Percentiles rank a stretch among this genome's conserved stretches.
These are phyloP conservation scores for Pseudopithomyces chartarum DNA, from an alignment of 2,329 filamentous ascomycete genomes.

Conservation along the genomic window DNA sequence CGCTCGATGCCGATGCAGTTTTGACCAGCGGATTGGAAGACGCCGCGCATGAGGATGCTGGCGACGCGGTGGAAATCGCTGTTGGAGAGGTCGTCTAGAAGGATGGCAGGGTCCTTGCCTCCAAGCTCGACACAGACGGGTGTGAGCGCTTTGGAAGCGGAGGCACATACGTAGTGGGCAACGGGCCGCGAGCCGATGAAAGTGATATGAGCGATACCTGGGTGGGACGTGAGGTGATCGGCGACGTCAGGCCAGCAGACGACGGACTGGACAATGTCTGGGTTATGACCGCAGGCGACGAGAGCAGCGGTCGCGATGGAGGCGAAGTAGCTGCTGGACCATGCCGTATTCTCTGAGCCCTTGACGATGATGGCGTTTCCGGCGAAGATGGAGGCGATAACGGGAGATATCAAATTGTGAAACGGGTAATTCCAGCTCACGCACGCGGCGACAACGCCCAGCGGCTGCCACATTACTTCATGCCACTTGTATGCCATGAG, in stretches of 20 bases:
- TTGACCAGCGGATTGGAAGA: slow-evolving; percentile 93
- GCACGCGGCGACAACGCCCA: slow-evolving; percentile 89
- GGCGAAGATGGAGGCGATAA: slow-evolving; percentile 88
- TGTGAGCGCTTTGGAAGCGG: slow-evolving; percentile 82
- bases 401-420: slow-evolving; percentile 90
- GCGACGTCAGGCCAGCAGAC: slow-evolving; percentile 88
- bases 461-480: slow-evolving; percentile 84
- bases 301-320: slow-evolving; percentile 80
- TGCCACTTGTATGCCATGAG: slow-evolving; percentile 97
- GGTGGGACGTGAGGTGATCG: slow-evolving; percentile 81
- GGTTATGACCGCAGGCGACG: slow-evolving; percentile 78
- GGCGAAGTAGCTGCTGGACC: slow-evolving; percentile 84
- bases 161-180: slow-evolving; percentile 84
- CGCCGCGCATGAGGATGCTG: slow-evolving; percentile 85
- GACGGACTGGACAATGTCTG: slow-evolving; percentile 80
- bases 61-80: slow-evolving; percentile 70
- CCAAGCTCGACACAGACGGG: slow-evolving; percentile 90
- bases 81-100: slow-evolving; percentile 78
- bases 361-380: slow-evolving; percentile 94
- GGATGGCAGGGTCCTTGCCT: slow-evolving; percentile 89
- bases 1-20: slow-evolving; percentile 98
- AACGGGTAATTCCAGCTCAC: slow-evolving; percentile 88
- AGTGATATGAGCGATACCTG: slow-evolving; percentile 83
- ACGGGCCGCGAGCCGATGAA: slow-evolving; percentile 93
- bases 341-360: slow-evolving; percentile 92